These are phyloP conservation scores for Moringa oleifera DNA, from an alignment of 345 rosid genomes.

Conservation along the genomic window DNA sequence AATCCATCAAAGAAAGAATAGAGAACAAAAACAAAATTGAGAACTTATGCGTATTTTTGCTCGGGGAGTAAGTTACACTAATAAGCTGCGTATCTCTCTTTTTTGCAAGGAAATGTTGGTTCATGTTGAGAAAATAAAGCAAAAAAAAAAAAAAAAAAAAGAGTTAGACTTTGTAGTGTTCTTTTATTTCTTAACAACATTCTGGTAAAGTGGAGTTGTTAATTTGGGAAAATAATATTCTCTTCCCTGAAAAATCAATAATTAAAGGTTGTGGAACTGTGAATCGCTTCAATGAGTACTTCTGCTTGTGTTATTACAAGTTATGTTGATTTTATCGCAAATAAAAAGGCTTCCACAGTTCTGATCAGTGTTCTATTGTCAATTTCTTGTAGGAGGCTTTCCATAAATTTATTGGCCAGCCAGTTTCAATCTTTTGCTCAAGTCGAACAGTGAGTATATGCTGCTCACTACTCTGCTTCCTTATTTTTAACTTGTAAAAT, in stretches of 20 bases:
- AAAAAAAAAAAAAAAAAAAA: too few relatives aligned
- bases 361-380: background rate
- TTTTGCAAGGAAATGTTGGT: too few relatives aligned
- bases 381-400: slow-evolving; percentile 64
- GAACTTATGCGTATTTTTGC: too few relatives aligned
- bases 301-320: background rate
- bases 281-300: background rate
- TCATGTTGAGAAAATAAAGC: too few relatives aligned
- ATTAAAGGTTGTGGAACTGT: too few relatives aligned
- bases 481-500: background rate
- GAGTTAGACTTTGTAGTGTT: too few relatives aligned
- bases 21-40: too few relatives aligned
- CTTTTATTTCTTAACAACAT: too few relatives aligned
- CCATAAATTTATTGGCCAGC: slow-evolving; percentile 78
- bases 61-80: too few relatives aligned
- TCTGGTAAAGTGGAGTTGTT: background rate
- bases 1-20: too few relatives aligned
- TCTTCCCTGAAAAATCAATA: background rate
- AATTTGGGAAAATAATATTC: background rate
- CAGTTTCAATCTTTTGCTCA: slow-evolving; percentile 65
- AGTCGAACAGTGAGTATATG: slow-evolving; percentile 73
- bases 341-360: background rate
- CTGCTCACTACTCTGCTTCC: slow-evolving; percentile 8
- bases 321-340: background rate
- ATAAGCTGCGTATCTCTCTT: too few relatives aligned